These are phyloP conservation scores for Chaetomium strumarium DNA, from an alignment of 2,329 filamentous ascomycete species.

Conservation along the genomic window DNA sequence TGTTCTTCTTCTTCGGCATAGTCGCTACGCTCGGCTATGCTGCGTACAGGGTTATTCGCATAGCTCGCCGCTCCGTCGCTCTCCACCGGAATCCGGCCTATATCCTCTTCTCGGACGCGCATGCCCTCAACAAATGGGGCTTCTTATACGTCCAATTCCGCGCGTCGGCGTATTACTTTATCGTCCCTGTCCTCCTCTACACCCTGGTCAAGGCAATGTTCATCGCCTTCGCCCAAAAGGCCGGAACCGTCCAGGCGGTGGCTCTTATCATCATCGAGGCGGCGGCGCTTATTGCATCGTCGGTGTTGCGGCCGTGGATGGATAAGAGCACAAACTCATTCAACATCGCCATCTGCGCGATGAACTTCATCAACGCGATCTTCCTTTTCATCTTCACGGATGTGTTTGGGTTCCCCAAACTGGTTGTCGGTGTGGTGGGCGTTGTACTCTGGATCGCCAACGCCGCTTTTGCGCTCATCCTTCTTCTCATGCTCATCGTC, in stretches of 20 bases:
- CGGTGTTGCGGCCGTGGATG: slow-evolving; percentile 82
- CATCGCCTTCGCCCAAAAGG: slow-evolving; percentile 65
- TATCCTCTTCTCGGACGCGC: slow-evolving; percentile 81
- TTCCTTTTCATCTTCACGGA: slow-evolving; percentile 79
- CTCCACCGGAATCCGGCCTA: slow-evolving; percentile 91
- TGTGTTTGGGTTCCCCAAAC: slow-evolving; percentile 68
- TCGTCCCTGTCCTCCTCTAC: slow-evolving; percentile 68
- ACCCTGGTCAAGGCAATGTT: slow-evolving; percentile 76
- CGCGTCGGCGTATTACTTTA: slow-evolving; percentile 82
- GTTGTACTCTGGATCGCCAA: slow-evolving; percentile 80
- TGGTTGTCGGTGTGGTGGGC: slow-evolving; percentile 77
- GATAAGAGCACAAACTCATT: slow-evolving; percentile 90
- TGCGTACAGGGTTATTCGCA: slow-evolving; percentile 72
- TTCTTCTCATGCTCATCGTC: slow-evolving; percentile 72
- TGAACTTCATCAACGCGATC: slow-evolving; percentile 78
- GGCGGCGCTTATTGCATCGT: slow-evolving; percentile 62
- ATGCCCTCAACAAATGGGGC: slow-evolving; percentile 84
- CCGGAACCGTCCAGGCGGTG: slow-evolving; percentile 64
- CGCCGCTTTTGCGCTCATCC: slow-evolving; percentile 67
- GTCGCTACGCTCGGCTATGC: slow-evolving; percentile 69
- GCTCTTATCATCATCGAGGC: slow-evolving; percentile 72
- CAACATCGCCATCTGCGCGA: slow-evolving; percentile 75
- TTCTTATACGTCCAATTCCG: slow-evolving; percentile 89
- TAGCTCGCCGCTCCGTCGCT: slow-evolving; percentile 71
- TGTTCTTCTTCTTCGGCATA: slow-evolving; percentile 76